These are phyloP conservation scores for Salvia rosmarinus DNA, from an alignment of 257 asterid species.

Conservation along the genomic window DNA sequence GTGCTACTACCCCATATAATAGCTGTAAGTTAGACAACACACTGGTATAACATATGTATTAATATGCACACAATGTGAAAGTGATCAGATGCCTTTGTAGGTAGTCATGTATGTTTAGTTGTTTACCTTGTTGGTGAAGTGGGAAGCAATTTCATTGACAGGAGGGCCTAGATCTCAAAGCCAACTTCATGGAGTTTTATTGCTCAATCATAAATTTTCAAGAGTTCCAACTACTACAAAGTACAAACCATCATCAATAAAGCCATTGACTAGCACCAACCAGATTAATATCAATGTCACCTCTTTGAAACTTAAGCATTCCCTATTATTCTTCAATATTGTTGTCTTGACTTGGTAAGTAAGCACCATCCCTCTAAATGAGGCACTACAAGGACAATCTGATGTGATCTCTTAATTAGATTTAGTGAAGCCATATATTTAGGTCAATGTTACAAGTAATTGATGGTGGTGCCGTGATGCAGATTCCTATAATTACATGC, in stretches of 20 bases:
- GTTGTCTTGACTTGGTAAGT: not conserved
- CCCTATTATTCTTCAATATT: not conserved
- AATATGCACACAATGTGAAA: too few species aligned
- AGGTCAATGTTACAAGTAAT: not conserved
- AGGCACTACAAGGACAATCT: not conserved
- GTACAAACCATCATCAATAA: not conserved
- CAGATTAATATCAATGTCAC: not conserved
- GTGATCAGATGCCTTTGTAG: too few species aligned
- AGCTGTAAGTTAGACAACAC: too few species aligned
- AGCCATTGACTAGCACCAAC: slow-evolving; percentile 11
- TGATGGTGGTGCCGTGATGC: not conserved
- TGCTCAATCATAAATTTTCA: too few species aligned
- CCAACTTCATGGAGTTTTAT: too few species aligned
- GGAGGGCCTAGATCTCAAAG: too few species aligned
- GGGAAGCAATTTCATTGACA: too few species aligned
- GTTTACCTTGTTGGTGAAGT: too few species aligned
- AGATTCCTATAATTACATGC: not conserved
- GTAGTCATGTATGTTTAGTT: too few species aligned
- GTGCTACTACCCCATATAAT: too few species aligned
- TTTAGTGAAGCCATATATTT: not conserved
- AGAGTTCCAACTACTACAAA: not conserved
- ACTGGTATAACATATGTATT: too few species aligned
- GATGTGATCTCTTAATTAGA: not conserved
- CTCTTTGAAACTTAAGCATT: not conserved
- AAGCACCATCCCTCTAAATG: slow-evolving; percentile 1